Percentiles rank a stretch among this genome's conserved stretches.
Conservation (phyloP, 2,329 filamentous ascomycete genomes). For the Immersiporthe knoxdaviesiana region DNA sequence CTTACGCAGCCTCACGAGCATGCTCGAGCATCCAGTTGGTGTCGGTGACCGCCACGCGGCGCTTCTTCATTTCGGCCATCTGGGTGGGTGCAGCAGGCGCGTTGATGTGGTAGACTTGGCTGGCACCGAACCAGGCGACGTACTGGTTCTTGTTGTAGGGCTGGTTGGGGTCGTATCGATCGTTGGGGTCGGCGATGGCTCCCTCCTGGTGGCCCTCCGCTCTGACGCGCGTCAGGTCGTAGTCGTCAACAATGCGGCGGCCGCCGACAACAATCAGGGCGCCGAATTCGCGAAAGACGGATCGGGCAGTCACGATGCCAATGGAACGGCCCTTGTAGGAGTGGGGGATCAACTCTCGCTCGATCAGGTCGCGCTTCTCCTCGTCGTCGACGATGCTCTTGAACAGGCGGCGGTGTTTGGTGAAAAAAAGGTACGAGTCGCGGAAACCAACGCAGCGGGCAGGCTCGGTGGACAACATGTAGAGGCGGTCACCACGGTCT, state of each 20-base stretch:
- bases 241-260: slow-evolving; percentile 84
- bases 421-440: slow-evolving; percentile 98
- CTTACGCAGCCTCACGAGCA: slow-evolving; percentile 84
- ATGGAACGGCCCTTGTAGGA: slow-evolving; percentile 98
- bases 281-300: slow-evolving; percentile 96
- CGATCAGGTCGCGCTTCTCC: slow-evolving; percentile 96
- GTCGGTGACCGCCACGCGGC: slow-evolving; percentile 85
- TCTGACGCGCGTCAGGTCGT: slow-evolving; percentile 75
- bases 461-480: slow-evolving; percentile 98
- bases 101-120: slow-evolving; percentile 89
- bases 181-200: slow-evolving; percentile 87
- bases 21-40: slow-evolving; percentile 98
- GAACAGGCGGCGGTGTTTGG: slow-evolving; percentile 93
- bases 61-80: slow-evolving; percentile 74
- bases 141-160: slow-evolving; percentile 99
- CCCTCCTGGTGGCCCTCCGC: slow-evolving; percentile 83
- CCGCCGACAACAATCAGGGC: slow-evolving; percentile 93
- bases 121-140: slow-evolving; percentile 97
- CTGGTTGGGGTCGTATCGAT: slow-evolving; percentile 75
- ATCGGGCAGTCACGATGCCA: slow-evolving; percentile 93
- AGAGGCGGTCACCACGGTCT: slow-evolving; percentile 81
- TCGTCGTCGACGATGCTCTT: slow-evolving; percentile 98
- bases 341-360: slow-evolving; percentile 92
- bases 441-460: slow-evolving; percentile 95
- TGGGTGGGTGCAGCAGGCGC: slow-evolving; percentile 75